These are phyloP conservation scores for Jatropha podagrica DNA, from an alignment of 441 rosid genomes.

Conservation along the genomic window DNA sequence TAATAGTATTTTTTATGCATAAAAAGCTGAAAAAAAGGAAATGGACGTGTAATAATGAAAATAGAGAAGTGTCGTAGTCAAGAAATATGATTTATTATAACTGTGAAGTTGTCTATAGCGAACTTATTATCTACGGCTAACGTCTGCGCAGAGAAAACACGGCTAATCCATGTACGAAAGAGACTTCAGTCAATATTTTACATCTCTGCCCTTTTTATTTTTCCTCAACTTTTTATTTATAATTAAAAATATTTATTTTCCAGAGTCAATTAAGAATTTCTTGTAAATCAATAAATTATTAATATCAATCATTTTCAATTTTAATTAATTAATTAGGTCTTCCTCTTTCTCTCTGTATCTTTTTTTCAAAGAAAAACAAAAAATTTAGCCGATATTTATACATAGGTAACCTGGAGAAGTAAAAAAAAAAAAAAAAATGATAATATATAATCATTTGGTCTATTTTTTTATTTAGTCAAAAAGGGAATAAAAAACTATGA, in stretches of 20 bases:
- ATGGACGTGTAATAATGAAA: neutral
- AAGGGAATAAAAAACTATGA: neutral
- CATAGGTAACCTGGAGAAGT: neutral
- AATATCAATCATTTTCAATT: too few relatives aligned
- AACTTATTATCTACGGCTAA: slow-evolving; percentile 2
- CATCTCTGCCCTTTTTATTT: neutral
- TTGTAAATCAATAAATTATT: too few relatives aligned
- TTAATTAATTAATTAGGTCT: too few relatives aligned
- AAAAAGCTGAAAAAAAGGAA: neutral
- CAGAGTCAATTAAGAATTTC: too few relatives aligned
- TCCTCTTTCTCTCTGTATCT: too few relatives aligned
- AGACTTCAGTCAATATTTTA: neutral
- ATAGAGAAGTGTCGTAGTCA: neutral
- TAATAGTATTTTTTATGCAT: too few relatives aligned
- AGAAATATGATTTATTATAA: neutral
- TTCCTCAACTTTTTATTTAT: neutral
- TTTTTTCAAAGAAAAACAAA: neutral
- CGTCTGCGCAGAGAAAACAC: neutral
- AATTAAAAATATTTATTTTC: too few relatives aligned
- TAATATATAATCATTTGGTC: neutral
- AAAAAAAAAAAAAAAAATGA: neutral
- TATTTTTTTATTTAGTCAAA: neutral
- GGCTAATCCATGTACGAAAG: neutral
- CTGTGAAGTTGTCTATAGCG: neutral
- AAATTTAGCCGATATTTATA: neutral